Evolutionary conservation across 2,329 filamentous ascomycete genomes (phyloP).

Genomic region (Pseudocercospora fuligena): DNA sequence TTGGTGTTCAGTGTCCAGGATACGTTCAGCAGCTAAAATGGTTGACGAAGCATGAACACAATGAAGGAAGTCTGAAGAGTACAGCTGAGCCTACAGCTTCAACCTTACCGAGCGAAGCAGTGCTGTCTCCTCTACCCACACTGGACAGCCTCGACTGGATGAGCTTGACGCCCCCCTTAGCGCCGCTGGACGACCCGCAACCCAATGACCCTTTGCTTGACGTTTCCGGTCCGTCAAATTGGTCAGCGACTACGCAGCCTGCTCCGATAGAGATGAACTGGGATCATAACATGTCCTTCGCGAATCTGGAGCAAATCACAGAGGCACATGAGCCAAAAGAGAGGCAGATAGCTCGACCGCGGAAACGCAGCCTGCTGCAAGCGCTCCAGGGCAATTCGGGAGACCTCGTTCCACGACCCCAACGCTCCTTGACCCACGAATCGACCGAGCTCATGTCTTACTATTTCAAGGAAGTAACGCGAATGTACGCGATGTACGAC

Average conservation of each 20-base stretch:
- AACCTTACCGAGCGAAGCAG: background rate
- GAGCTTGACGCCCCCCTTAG: background rate
- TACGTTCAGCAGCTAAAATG: constrained; percentile 22
- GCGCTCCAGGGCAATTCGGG: constrained; percentile 18
- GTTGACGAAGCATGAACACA: constrained; percentile 19
- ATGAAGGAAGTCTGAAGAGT: background rate
- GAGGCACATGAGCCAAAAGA: background rate
- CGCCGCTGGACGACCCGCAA: background rate
- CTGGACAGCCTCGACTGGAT: background rate
- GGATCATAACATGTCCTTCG: background rate
- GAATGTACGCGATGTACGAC: constrained; percentile 30
- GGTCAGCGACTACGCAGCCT: background rate
- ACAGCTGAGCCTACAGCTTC: background rate
- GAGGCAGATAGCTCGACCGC: background rate
- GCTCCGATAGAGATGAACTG: background rate
- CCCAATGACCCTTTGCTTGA: background rate
- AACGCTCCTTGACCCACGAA: constrained; percentile 23
- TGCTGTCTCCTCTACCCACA: background rate
- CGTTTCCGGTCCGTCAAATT: background rate
- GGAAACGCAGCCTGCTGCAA: constrained; percentile 22
- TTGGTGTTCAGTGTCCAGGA: constrained; percentile 19
- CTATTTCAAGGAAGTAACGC: constrained; percentile 31
- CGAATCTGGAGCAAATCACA: background rate
- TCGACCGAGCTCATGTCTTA: constrained; percentile 28
- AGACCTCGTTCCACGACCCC: constrained; percentile 16